Evolutionary conservation across 2,329 filamentous ascomycete genomes (phyloP).

Genomic region (Thelonectria discophora): DNA sequence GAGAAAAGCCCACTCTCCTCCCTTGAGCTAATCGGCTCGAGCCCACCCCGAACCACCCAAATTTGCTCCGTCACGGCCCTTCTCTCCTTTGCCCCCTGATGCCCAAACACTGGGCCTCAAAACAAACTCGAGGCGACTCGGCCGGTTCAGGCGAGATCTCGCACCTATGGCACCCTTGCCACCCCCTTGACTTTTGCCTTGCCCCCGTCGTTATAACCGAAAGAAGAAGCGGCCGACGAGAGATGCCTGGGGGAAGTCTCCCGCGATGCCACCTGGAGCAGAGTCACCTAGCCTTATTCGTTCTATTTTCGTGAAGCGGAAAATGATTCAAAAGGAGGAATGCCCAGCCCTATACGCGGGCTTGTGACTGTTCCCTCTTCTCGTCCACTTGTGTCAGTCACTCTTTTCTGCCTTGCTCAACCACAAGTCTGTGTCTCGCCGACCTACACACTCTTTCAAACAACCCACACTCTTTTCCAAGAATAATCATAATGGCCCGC

Average conservation of each 20-base stretch:
- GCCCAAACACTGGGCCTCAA: neutral
- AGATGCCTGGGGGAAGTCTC: constrained; percentile 8
- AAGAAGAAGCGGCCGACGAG: constrained; percentile 10
- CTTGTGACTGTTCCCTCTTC: neutral
- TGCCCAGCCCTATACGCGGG: constrained; percentile 1
- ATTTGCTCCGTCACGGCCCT: neutral
- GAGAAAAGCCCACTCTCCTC: neutral
- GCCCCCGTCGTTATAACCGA: constrained; percentile 13
- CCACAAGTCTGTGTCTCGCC: neutral
- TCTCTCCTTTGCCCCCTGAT: neutral
- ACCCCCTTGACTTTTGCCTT: too few species aligned
- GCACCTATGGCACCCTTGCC: neutral
- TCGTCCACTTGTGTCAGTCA: constrained; percentile 13
- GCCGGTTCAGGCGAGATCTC: constrained; percentile 12
- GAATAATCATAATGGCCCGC: constrained; percentile 36
- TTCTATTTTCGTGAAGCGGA: neutral
- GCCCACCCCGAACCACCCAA: neutral
- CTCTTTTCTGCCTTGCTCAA: constrained; percentile 11
- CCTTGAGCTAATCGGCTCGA: constrained; percentile 7
- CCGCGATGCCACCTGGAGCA: constrained; percentile 9
- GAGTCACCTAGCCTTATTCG: neutral
- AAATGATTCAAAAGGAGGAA: constrained; percentile 14
- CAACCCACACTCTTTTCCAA: constrained; percentile 15
- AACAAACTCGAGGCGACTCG: constrained; percentile 11
- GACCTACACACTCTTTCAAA: constrained; percentile 29